Conservation (phyloP, 805 yeast species). For the Barnettozyma siamensis region DNA sequence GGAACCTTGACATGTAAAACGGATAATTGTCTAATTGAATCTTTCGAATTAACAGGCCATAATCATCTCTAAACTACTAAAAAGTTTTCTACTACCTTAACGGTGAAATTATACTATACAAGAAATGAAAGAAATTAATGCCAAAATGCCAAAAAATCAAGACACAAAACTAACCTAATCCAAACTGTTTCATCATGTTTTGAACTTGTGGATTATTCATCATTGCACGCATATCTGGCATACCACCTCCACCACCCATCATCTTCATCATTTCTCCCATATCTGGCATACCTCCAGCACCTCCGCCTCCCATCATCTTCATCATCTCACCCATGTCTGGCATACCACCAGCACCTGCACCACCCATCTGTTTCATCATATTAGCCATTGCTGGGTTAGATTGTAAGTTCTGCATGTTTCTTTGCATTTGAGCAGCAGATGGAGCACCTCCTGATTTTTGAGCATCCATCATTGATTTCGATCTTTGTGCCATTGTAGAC, state of each 20-base stretch:
- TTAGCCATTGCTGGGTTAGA: constrained; percentile 75
- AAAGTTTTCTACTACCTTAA: too few species aligned
- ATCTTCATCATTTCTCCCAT: constrained; percentile 58
- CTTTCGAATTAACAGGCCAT: too few species aligned
- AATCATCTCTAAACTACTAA: too few species aligned
- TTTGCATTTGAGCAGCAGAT: constrained; percentile 37
- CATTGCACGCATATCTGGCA: constrained; percentile 33
- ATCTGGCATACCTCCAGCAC: constrained; percentile 61
- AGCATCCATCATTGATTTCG: constrained; percentile 45
- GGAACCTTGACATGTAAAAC: too few species aligned
- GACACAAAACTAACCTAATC: constrained; percentile 26
- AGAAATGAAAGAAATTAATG: constrained; percentile 1
- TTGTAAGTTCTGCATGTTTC: constrained; percentile 57
- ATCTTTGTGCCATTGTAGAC: constrained; percentile 84
- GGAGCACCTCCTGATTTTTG: constrained; percentile 39
- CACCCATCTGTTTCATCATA: constrained; percentile 61
- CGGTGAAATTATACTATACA: neutral
- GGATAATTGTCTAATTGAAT: too few species aligned
- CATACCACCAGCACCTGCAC: constrained; percentile 47
- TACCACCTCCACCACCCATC: constrained; percentile 38
- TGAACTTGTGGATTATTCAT: constrained; percentile 42
- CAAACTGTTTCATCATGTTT: constrained; percentile 45
- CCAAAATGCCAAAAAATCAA: neutral
- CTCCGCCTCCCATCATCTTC: constrained; percentile 47
- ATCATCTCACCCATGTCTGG: constrained; percentile 61